Conservation (phyloP, 2,329 filamentous ascomycete species). For the Scolecobasidium constrictum region DNA sequence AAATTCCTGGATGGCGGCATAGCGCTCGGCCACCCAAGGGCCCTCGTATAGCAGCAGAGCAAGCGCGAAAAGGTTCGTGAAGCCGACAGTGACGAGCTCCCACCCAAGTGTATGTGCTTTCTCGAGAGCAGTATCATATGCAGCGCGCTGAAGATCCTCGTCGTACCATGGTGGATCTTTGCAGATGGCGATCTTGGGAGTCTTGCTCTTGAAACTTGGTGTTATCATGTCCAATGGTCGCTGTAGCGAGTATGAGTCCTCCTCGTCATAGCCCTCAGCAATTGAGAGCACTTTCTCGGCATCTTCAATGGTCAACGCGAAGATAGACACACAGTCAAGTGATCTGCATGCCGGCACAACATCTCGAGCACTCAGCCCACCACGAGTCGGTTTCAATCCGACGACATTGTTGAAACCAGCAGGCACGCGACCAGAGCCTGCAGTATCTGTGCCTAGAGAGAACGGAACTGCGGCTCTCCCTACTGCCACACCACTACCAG, state of each 20-base stretch:
- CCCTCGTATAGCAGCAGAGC: constrained; percentile 37
- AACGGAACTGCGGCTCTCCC: constrained; percentile 38
- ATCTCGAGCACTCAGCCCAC: constrained; percentile 33
- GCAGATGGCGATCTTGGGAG: constrained; percentile 27
- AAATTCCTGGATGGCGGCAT: constrained; percentile 19
- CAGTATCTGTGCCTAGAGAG: constrained; percentile 42
- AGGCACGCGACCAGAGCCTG: constrained; percentile 36
- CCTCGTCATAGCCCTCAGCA: constrained; percentile 33
- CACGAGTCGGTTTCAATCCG: constrained; percentile 34
- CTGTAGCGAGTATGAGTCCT: constrained; percentile 34
- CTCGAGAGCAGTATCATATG: constrained; percentile 24
- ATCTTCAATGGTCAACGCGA: constrained; percentile 34
- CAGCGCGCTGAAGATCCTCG: constrained; percentile 25
- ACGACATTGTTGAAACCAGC: constrained; percentile 39
- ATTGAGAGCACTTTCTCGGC: constrained; percentile 33
- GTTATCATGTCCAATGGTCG: constrained; percentile 16
- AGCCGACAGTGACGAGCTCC: constrained; percentile 16
- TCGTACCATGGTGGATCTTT: constrained; percentile 30
- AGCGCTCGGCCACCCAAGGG: constrained; percentile 40
- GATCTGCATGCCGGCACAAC: constrained; percentile 41
- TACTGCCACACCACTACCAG: constrained; percentile 40
- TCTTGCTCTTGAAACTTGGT: constrained; percentile 12
- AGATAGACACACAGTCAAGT: constrained; percentile 43
- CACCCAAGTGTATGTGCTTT: background rate
- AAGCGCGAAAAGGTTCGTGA: constrained; percentile 27